Evolutionary conservation across 148 eudicot genomes (phyloP).

Genomic region (Cornus suecica): DNA sequence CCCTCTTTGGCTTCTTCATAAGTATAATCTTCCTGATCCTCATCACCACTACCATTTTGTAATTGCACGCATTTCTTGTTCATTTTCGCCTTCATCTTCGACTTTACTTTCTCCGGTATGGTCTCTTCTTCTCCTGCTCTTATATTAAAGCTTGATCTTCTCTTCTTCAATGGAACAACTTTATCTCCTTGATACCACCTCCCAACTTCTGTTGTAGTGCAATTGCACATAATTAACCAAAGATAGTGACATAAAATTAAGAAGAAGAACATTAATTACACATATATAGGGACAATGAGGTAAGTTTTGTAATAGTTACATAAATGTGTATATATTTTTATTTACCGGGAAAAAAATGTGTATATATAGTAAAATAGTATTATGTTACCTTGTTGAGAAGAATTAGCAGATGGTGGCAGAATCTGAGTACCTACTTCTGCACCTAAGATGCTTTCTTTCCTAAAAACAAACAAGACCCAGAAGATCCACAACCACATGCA

Average conservation of each 20-base stretch:
- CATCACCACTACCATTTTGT: not conserved
- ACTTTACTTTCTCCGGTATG: not conserved
- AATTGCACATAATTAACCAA: conserved; percentile 14
- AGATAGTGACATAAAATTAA: not conserved
- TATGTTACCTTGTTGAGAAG: conserved; percentile 28
- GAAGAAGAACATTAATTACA: too few relatives aligned
- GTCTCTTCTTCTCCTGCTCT: not conserved
- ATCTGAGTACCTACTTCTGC: conserved; percentile 14
- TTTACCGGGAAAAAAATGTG: too few relatives aligned
- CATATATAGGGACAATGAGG: not conserved
- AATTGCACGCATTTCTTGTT: conserved; percentile 20
- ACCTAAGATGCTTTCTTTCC: conserved; percentile 34
- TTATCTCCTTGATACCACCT: conserved; percentile 36
- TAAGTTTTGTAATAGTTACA: too few relatives aligned
- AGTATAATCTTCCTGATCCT: too few relatives aligned
- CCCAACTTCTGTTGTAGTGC: conserved; percentile 8
- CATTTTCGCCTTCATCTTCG: conserved; percentile 3
- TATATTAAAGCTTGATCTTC: conserved; percentile 30
- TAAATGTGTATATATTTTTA: too few relatives aligned
- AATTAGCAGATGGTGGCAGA: conserved; percentile 9
- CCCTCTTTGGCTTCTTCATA: not conserved
- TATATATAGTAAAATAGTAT: not conserved
- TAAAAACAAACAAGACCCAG: conserved; percentile 27
- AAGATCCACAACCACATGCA: conserved; percentile 27
- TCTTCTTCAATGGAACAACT: conserved; percentile 62